Evolutionary conservation across 139 green algal species (phyloP).

Genomic region (Yamagishiella unicocca): DNA sequence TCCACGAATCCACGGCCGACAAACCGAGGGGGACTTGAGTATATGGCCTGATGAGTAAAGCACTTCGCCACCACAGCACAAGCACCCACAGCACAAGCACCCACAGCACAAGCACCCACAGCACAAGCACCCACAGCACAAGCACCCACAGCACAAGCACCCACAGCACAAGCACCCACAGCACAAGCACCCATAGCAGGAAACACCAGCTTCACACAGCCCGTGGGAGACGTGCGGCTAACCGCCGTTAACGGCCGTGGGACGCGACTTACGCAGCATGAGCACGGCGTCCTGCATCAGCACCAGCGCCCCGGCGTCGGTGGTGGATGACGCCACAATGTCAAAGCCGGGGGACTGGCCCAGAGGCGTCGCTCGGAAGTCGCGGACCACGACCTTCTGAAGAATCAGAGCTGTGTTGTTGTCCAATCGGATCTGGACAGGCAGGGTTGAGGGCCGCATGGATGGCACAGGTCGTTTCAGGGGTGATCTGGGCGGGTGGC

Average conservation of each 20-base stretch:
- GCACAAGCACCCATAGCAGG: background rate
- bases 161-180: background rate
- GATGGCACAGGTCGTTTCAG: background rate
- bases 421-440: conserved; percentile 1
- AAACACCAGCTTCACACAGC: background rate
- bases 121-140: background rate
- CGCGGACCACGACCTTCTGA: background rate
- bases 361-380: conserved; percentile 31
- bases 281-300: conserved; percentile 15
- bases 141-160: background rate
- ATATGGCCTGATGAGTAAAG: too few relatives aligned
- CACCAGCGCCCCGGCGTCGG: conserved; percentile 11
- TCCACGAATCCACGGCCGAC: too few relatives aligned
- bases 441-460: too few relatives aligned
- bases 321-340: background rate
- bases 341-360: conserved; percentile 33
- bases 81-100: too few relatives aligned
- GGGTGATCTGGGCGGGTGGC: too few relatives aligned
- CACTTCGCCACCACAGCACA: too few relatives aligned
- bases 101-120: background rate
- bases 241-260: too few relatives aligned
- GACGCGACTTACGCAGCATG: conserved; percentile 35
- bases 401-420: background rate
- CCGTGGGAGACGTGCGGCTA: background rate
- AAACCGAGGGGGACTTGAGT: too few relatives aligned